Evolutionary conservation across 129 eudicot genomes (phyloP).

Genomic region (Chrysanthemum seticuspe): DNA sequence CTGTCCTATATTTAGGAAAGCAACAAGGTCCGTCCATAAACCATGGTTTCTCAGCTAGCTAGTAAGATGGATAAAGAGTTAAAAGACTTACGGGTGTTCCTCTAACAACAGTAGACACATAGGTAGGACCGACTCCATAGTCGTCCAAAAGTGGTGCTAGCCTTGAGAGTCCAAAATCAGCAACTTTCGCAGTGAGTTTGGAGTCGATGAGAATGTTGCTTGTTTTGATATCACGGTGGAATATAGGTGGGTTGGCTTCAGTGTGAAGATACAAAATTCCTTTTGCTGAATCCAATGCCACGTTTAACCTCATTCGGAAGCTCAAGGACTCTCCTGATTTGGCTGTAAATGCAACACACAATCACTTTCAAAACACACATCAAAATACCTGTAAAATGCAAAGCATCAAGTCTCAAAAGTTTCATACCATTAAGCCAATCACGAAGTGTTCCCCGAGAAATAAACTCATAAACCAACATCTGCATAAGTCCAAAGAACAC

Average conservation of each 20-base stretch:
- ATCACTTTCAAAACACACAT: neutral
- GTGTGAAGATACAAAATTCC: slow-evolving; percentile 90
- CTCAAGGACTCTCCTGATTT: slow-evolving; percentile 47
- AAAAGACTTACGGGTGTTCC: slow-evolving; percentile 75
- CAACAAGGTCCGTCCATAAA: neutral
- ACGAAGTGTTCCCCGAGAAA: slow-evolving; percentile 73
- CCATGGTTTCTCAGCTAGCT: neutral
- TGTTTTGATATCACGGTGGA: slow-evolving; percentile 86
- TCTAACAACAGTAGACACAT: slow-evolving; percentile 74
- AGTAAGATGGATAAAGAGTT: neutral
- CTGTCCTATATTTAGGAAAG: no score
- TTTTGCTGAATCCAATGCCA: slow-evolving; percentile 75
- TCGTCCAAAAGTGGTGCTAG: slow-evolving; percentile 75
- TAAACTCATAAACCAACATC: slow-evolving; percentile 91
- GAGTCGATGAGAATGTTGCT: slow-evolving; percentile 78
- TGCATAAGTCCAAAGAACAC: slow-evolving; percentile 28
- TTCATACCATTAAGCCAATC: slow-evolving; percentile 72
- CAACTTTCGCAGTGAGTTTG: slow-evolving; percentile 69
- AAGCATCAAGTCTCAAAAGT: slow-evolving; percentile 6
- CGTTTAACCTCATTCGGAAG: slow-evolving; percentile 58
- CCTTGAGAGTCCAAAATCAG: slow-evolving; percentile 93
- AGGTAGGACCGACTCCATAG: slow-evolving; percentile 44
- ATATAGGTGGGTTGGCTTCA: slow-evolving; percentile 83
- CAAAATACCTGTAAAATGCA: neutral
- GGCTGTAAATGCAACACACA: slow-evolving; percentile 30